Evolutionary conservation across 768 basidiomycete species (phyloP).

Genomic region (Russula ochroleuca): DNA sequence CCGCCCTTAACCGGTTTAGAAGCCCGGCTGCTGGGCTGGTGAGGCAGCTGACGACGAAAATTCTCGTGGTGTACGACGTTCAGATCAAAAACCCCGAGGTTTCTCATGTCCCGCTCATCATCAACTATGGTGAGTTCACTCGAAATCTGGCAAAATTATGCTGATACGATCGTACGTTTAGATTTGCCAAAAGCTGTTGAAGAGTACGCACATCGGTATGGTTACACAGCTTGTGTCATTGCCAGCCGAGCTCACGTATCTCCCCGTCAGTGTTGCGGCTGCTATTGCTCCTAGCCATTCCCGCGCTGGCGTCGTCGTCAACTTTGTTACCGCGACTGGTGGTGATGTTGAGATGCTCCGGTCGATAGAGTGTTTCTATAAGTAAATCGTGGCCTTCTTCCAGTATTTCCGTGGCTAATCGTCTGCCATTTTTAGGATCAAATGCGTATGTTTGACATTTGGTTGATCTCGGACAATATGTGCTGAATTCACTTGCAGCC

Average conservation of each 20-base stretch:
- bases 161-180: constrained; percentile 31
- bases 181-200: constrained; percentile 94
- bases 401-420: constrained; percentile 9
- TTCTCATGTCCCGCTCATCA: constrained; percentile 84
- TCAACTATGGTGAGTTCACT: constrained; percentile 76
- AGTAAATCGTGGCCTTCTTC: constrained; percentile 44
- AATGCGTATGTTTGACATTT: constrained; percentile 63
- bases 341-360: constrained; percentile 98
- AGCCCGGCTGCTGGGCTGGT: constrained; percentile 51
- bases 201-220: constrained; percentile 92
- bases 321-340: constrained; percentile 95
- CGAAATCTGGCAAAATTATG: neutral
- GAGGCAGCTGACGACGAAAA: constrained; percentile 63
- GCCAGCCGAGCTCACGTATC: constrained; percentile 21
- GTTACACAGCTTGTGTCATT: constrained; percentile 4
- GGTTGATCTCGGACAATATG: neutral
- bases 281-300: constrained; percentile 82
- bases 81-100: constrained; percentile 88
- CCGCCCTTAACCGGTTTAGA: constrained; percentile 82
- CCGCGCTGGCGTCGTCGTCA: constrained; percentile 88
- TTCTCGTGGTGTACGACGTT: constrained; percentile 91
- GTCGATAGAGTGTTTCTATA: constrained; percentile 98
- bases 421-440: constrained; percentile 37
- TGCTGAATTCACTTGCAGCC: constrained; percentile 48
- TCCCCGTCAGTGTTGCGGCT: constrained; percentile 61